Percentiles rank a stretch among this genome's conserved stretches.
These are phyloP conservation scores for Botrytis elliptica DNA, from an alignment of 2,329 filamentous ascomycete species.

Conservation along the genomic window DNA sequence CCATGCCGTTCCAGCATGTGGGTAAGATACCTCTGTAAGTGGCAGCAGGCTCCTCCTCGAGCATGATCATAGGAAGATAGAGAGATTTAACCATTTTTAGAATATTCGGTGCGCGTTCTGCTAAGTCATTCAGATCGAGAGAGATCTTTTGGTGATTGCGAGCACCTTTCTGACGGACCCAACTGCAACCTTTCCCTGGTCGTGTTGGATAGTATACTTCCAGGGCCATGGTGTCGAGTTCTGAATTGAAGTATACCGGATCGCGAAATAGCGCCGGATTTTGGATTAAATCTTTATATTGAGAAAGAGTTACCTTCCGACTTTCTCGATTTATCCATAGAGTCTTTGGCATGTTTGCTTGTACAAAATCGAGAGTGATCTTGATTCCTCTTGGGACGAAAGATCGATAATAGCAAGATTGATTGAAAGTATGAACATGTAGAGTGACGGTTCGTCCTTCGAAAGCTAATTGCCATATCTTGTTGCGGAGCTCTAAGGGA, in stretches of 20 bases:
- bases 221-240: neutral
- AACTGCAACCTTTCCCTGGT: neutral
- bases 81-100: neutral
- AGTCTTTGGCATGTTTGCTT: neutral
- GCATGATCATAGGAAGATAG: neutral
- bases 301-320: neutral
- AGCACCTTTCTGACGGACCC: neutral
- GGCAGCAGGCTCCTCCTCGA: neutral
- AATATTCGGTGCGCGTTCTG: neutral
- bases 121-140: neutral
- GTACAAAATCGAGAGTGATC: neutral
- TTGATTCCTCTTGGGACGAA: neutral
- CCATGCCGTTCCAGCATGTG: neutral
- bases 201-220: neutral
- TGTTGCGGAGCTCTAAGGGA: neutral
- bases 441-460: neutral
- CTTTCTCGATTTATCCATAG: neutral
- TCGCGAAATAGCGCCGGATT: neutral
- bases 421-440: neutral
- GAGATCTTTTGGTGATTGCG: neutral
- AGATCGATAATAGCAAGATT: neutral
- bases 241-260: neutral
- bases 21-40: rapidly evolving
- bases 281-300: neutral
- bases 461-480: neutral